Evolutionary conservation across 75 land plant genomes (phyloP), one percentile per base, ranked within the genome.

Genomic region (Selaginella moellendorffii): DNA sequence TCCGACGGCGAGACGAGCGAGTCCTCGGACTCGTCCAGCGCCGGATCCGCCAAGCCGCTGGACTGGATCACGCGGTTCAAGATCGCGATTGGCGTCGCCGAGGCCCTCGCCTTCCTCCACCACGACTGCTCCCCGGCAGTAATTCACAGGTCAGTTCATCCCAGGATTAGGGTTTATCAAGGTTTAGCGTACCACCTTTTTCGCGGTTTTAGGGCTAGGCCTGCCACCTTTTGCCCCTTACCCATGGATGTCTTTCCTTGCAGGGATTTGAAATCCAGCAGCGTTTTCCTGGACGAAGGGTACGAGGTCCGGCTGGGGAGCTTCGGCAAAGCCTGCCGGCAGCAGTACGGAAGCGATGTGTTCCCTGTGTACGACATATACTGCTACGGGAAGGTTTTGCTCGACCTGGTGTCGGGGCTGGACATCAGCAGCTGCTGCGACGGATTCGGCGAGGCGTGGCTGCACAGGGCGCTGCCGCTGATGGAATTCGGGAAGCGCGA

Each of bases 201-300:
- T n/a, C n/a, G n/a, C n/a, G n/a, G n/a, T n/a, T n/a, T n/a, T n/a
- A n/a, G n/a, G n/a, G n/a, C n/a, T n/a, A n/a, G n/a, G n/a, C n/a
- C n/a, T n/a, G n/a, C n/a, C n/a, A n/a, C n/a, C n/a, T n/a, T n/a
- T n/a, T n/a, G n/a, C n/a, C n/a, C n/a, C n/a, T n/a, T n/a, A n/a
- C n/a, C n/a, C n/a, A n/a, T n/a, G 14, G 5, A 36, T 36, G 14
- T 36, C 46, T 5, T 5, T 36, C 5, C 10, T 53, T 75, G 62
- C 73, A 92, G 97, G 65, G 96, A 88, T 78, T 69, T 88, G 63
- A 97, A 88, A 80, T 86, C 97, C 24, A 92, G 87, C 68, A 92
- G 96, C 71, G 81, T 88, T 26, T 84, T 88, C 31, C 80, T 92
- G 54, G 97, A 92, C 79, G 96, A 88, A 54, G 88, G 81, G 68